These are phyloP conservation scores for Vitis hybrid DNA, from an alignment of 177 flowering plant genomes.

Conservation along the genomic window DNA sequence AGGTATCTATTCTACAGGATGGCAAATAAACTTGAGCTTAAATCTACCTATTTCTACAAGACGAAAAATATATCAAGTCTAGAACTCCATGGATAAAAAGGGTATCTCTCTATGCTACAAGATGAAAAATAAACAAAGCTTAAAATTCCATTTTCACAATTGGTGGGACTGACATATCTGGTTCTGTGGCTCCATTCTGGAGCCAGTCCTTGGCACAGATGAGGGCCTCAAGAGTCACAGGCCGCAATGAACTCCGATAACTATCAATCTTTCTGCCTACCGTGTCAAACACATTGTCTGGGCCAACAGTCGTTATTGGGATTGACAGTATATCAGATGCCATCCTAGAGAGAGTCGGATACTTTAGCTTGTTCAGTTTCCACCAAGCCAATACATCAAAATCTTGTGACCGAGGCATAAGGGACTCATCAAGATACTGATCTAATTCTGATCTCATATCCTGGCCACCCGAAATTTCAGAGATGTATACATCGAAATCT, in stretches of 20 bases:
- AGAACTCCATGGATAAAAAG: background rate
- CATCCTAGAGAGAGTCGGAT: conserved; percentile 75
- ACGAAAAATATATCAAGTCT: background rate
- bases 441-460: conserved; percentile 74
- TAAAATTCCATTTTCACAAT: conserved; percentile 42
- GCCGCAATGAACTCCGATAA: conserved; percentile 51
- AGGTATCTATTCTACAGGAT: too few species aligned
- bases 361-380: conserved; percentile 60
- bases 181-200: conserved; percentile 24
- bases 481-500: conserved; percentile 72
- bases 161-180: conserved; percentile 21
- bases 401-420: conserved; percentile 57
- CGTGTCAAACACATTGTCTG: conserved; percentile 66
- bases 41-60: too few species aligned
- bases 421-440: conserved; percentile 78
- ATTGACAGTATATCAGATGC: conserved; percentile 79
- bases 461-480: conserved; percentile 48
- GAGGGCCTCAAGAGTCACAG: conserved; percentile 71
- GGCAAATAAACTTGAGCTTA: too few species aligned
- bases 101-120: background rate
- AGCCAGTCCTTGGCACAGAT: conserved; percentile 89
- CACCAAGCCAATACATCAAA: conserved; percentile 90
- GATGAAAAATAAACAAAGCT: conserved; percentile 14
- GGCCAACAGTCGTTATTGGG: conserved; percentile 54
- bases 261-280: conserved; percentile 43